Conservation (phyloP, 2,329 filamentous ascomycete genomes). For the Xylariales sp. region DNA sequence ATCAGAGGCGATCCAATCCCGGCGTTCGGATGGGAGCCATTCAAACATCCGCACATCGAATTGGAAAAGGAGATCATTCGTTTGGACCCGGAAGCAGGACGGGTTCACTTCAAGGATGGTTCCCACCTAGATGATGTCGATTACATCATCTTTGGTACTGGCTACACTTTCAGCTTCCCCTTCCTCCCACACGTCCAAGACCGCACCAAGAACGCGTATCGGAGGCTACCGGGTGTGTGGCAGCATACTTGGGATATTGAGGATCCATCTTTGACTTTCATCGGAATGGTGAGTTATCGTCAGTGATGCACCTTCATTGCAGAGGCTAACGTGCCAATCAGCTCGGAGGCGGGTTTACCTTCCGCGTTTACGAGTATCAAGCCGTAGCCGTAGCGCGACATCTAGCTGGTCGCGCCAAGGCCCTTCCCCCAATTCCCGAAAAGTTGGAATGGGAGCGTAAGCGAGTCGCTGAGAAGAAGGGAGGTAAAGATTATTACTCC, state of each 20-base stretch:
- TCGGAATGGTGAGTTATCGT: constrained; percentile 28
- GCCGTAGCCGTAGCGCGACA: constrained; percentile 31
- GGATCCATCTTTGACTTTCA: constrained; percentile 28
- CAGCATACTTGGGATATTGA: constrained; percentile 32
- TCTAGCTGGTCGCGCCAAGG: constrained; percentile 26
- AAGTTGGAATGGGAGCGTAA: constrained; percentile 29
- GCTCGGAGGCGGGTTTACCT: constrained; percentile 31
- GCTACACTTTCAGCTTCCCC: constrained; percentile 53
- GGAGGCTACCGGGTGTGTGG: constrained; percentile 29
- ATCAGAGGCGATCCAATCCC: constrained; percentile 39
- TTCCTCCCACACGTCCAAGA: constrained; percentile 45
- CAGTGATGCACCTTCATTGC: too few species aligned
- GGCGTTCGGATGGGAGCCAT: constrained; percentile 52
- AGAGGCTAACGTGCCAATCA: constrained; percentile 6
- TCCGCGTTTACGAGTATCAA: constrained; percentile 35
- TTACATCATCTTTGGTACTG: constrained; percentile 55
- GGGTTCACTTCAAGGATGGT: constrained; percentile 48
- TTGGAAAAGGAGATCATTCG: constrained; percentile 39
- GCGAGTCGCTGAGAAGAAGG: constrained; percentile 22
- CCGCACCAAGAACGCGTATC: constrained; percentile 32
- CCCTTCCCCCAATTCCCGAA: constrained; percentile 21
- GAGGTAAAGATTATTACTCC: constrained; percentile 29
- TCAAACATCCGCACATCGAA: constrained; percentile 46
- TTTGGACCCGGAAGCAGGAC: constrained; percentile 30
- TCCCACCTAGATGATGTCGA: constrained; percentile 45